A percentile compares a stretch with the other conserved stretches of the same genome.
These are phyloP conservation scores for Pholiota microspora DNA, from an alignment of 768 basidiomycete genomes.

Conservation along the genomic window DNA sequence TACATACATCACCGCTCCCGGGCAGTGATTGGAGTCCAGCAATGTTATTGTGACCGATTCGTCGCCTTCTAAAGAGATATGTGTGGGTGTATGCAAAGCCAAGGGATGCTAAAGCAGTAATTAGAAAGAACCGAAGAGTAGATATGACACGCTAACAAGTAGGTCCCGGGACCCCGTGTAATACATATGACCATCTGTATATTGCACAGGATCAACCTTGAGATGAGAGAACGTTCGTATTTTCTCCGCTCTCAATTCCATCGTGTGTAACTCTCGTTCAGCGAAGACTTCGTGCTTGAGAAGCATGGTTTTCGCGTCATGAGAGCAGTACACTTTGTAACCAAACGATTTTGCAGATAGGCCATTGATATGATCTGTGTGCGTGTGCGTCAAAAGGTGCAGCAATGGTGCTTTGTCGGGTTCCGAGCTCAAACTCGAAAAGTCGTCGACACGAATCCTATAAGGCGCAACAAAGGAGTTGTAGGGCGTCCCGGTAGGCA, in stretches of 20 bases:
- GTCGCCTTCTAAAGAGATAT: slow-evolving; percentile 51
- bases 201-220: slow-evolving; percentile 48
- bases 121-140: not conserved
- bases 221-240: slow-evolving; percentile 67
- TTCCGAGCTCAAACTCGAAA: slow-evolving; percentile 42
- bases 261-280: slow-evolving; percentile 59
- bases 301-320: slow-evolving; percentile 85
- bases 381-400: slow-evolving; percentile 86
- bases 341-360: slow-evolving; percentile 75
- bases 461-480: slow-evolving; percentile 78
- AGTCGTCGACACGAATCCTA: slow-evolving; percentile 84
- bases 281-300: slow-evolving; percentile 69
- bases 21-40: slow-evolving; percentile 93
- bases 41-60: slow-evolving; percentile 72
- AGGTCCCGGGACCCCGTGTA: slow-evolving; percentile 64
- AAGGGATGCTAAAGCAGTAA: slow-evolving; percentile 46
- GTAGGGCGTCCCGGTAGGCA: slow-evolving; percentile 79
- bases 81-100: slow-evolving; percentile 62
- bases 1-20: slow-evolving; percentile 90
- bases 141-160: slow-evolving; percentile 43
- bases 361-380: slow-evolving; percentile 84
- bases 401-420: slow-evolving; percentile 38
- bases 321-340: slow-evolving; percentile 71
- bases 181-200: slow-evolving; percentile 45
- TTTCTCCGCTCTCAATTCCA: slow-evolving; percentile 47